Percentiles rank a stretch among this genome's conserved stretches.
phyloP scores from a whole-genome alignment of 2,329 filamentous ascomycete species.

The Mycogone perniciosa region DNA sequence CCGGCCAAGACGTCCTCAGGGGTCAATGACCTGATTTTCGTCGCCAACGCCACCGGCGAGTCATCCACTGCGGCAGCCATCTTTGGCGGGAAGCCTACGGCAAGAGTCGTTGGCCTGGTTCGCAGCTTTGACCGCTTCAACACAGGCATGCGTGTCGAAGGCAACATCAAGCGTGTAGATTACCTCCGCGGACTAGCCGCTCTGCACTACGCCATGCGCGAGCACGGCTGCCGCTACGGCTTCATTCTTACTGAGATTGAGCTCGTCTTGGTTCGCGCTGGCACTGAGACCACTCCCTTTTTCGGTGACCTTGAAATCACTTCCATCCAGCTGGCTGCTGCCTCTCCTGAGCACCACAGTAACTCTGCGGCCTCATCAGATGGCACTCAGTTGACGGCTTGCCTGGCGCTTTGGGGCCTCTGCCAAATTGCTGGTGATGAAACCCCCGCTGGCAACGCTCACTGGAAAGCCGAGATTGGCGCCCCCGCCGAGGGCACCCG shows the following conservation, averaged over 20 bases:
- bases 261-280: constrained; percentile 81
- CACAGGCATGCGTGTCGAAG: constrained; percentile 83
- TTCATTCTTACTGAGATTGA: constrained; percentile 97
- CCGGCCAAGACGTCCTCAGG: constrained; percentile 27
- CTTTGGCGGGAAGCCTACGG: constrained; percentile 42
- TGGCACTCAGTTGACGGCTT: constrained; percentile 55
- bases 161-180: constrained; percentile 76
- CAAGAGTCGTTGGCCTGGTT: constrained; percentile 73
- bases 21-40: constrained; percentile 53
- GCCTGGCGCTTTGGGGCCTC: constrained; percentile 70
- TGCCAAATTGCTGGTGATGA: constrained; percentile 63
- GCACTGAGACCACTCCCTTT: constrained; percentile 63
- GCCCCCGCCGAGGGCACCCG: constrained; percentile 67
- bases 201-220: constrained; percentile 86
- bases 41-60: constrained; percentile 56
- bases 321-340: constrained; percentile 50
- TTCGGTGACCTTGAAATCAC: constrained; percentile 84
- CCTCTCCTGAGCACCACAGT: constrained; percentile 23
- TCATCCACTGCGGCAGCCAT: constrained; percentile 48
- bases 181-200: constrained; percentile 84
- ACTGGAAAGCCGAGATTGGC: constrained; percentile 67
- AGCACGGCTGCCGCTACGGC: constrained; percentile 86
- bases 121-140: constrained; percentile 94
- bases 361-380: constrained; percentile 17
- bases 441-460: constrained; percentile 46